These are phyloP conservation scores for Aspergillus avenaceus DNA, from an alignment of 495 filamentous ascomycete species.

Conservation along the genomic window DNA sequence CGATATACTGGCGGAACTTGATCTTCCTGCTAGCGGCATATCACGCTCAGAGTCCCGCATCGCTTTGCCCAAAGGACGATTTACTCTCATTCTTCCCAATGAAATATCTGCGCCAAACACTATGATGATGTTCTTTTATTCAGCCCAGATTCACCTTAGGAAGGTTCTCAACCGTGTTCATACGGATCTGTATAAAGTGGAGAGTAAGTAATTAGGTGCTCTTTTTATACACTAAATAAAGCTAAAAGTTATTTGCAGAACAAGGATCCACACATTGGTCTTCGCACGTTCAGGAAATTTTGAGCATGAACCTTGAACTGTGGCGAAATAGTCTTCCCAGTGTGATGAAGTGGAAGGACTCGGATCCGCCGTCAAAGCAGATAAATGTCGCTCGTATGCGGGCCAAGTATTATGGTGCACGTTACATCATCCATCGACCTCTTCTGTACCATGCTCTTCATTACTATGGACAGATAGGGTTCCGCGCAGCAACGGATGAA, in stretches of 20 bases:
- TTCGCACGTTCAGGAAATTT: conserved; percentile 31
- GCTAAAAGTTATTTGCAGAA: conserved; percentile 12
- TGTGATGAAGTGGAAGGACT: conserved; percentile 60
- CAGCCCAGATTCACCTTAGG: conserved; percentile 78
- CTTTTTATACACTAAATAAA: not conserved
- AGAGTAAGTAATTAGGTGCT: conserved; percentile 27
- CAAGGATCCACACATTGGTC: conserved; percentile 28
- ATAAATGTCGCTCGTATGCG: conserved; percentile 83
- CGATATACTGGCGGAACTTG: conserved; percentile 88
- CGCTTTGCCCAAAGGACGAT: conserved; percentile 50
- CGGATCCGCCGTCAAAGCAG: conserved; percentile 62
- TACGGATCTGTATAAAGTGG: conserved; percentile 69
- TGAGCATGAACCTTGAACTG: conserved; percentile 47
- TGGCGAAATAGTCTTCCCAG: conserved; percentile 43
- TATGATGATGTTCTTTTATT: conserved; percentile 72
- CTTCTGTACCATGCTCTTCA: conserved; percentile 67
- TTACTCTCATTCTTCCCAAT: conserved; percentile 28
- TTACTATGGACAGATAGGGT: conserved; percentile 29
- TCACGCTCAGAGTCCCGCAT: conserved; percentile 68
- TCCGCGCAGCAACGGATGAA: conserved; percentile 23
- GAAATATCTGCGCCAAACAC: conserved; percentile 29
- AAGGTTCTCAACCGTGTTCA: conserved; percentile 84
- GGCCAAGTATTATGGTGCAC: conserved; percentile 91
- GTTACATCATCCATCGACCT: conserved; percentile 83
- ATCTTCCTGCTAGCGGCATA: conserved; percentile 74